Evolutionary conservation across 768 basidiomycete genomes (phyloP).

Genomic region (Termitomyces sp.): DNA sequence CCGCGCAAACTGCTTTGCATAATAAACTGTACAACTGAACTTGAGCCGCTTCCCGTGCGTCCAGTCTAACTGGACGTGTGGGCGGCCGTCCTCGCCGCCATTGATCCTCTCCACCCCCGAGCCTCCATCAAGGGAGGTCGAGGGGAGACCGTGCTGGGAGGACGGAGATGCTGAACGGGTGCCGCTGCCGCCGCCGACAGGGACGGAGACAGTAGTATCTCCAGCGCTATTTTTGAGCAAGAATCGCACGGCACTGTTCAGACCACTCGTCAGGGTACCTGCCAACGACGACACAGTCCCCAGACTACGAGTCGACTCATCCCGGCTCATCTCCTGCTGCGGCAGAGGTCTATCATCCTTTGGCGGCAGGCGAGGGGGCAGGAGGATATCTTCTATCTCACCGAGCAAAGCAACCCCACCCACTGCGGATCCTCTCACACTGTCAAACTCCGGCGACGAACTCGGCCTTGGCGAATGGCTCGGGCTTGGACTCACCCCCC

Average conservation of each 20-base stretch:
- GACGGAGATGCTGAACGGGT: slow-evolving; percentile 29
- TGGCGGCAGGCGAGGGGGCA: slow-evolving; percentile 18
- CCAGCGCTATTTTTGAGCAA: slow-evolving; percentile 26
- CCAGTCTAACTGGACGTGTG: slow-evolving; percentile 83
- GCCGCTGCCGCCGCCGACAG: slow-evolving; percentile 21
- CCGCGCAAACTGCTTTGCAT: slow-evolving; percentile 73
- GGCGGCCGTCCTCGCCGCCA: slow-evolving; percentile 45
- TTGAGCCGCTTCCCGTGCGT: slow-evolving; percentile 68
- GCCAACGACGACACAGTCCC: slow-evolving; percentile 37
- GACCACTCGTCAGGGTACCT: slow-evolving; percentile 42
- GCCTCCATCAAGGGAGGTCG: slow-evolving; percentile 32
- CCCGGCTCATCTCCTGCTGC: not conserved
- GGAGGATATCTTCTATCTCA: not conserved
- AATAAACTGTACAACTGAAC: slow-evolving; percentile 80
- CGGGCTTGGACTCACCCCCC: slow-evolving; percentile 12
- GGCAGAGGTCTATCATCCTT: slow-evolving; percentile 12
- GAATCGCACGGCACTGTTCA: slow-evolving; percentile 57
- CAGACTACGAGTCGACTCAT: not conserved
- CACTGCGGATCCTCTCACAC: not conserved
- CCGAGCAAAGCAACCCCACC: too few species aligned
- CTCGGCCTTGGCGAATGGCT: too few species aligned
- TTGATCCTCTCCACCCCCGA: slow-evolving; percentile 27
- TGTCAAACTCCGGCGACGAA: slow-evolving; percentile 8
- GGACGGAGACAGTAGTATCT: not conserved
- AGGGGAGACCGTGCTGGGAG: slow-evolving; percentile 29